Percentiles rank a stretch among this genome's conserved stretches.
phyloP scores from a whole-genome alignment of 805 yeast genomes.

The Kluyveromyces dobzhanskii region DNA sequence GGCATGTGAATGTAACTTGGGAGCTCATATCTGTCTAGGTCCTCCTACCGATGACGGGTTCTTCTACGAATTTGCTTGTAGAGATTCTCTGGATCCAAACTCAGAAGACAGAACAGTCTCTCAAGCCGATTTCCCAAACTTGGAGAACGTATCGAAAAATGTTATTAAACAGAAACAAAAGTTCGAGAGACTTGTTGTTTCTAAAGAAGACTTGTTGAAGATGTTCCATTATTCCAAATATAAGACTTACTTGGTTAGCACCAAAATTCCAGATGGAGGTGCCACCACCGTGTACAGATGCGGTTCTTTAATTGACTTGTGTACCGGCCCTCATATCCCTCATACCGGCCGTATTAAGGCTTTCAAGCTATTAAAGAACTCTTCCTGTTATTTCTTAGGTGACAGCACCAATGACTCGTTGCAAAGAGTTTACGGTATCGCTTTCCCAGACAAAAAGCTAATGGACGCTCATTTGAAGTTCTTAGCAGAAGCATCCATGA shows the following conservation, averaged over 20 bases:
- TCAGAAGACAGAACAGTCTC: constrained; percentile 70
- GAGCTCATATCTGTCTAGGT: constrained; percentile 87
- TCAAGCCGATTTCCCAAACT: constrained; percentile 71
- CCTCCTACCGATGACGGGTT: constrained; percentile 98
- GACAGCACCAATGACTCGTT: constrained; percentile 87
- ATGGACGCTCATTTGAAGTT: constrained; percentile 94
- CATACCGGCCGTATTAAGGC: constrained; percentile 96
- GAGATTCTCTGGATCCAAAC: constrained; percentile 36
- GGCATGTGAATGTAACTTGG: constrained; percentile 93
- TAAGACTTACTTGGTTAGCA: constrained; percentile 77
- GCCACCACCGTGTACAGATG: constrained; percentile 96
- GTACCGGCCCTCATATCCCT: constrained; percentile 97
- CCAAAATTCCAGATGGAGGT: constrained; percentile 92
- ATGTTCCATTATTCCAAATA: constrained; percentile 96
- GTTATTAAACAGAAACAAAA: constrained; percentile 93
- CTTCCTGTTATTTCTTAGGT: constrained; percentile 93
- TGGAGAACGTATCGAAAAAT: constrained; percentile 80
- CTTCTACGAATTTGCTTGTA: constrained; percentile 88
- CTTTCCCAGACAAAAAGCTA: constrained; percentile 95
- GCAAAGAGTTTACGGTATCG: constrained; percentile 95
- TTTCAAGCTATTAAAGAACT: constrained; percentile 87
- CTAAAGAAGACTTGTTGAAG: constrained; percentile 82
- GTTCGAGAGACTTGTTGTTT: constrained; percentile 85
- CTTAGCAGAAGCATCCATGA: constrained; percentile 89
- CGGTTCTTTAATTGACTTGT: constrained; percentile 93